phyloP scores from a whole-genome alignment of 2,329 filamentous ascomycete genomes.

The Fusarium sp. region DNA sequence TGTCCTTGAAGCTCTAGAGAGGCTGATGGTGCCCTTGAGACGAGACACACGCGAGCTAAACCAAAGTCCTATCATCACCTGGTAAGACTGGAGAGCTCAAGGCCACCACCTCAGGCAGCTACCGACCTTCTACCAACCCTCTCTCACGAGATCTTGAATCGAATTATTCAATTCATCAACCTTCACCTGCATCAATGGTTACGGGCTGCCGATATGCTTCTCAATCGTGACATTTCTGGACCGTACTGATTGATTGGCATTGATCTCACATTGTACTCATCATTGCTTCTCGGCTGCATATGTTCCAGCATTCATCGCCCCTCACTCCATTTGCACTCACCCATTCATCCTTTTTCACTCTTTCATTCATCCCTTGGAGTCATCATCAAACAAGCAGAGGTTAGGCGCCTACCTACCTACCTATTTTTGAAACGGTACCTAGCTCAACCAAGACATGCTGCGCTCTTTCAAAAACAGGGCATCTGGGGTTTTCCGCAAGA shows the following conservation, averaged over 20 bases:
- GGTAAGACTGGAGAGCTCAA: not conserved
- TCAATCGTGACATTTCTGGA: not conserved
- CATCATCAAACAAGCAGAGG: not conserved
- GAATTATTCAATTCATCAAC: not conserved
- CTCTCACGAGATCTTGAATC: not conserved
- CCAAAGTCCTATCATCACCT: not conserved
- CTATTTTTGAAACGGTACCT: not conserved
- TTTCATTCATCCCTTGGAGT: not conserved
- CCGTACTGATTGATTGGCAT: not conserved
- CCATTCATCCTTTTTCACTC: not conserved
- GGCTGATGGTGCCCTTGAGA: not conserved
- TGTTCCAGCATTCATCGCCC: not conserved
- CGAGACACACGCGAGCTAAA: not conserved
- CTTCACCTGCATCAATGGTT: not conserved
- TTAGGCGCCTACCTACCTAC: not conserved
- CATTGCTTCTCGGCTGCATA: not conserved
- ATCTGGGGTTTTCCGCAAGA: constrained; percentile 38
- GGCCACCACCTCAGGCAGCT: not conserved
- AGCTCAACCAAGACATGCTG: constrained; percentile 37
- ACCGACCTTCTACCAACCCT: not conserved
- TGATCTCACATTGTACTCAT: not conserved
- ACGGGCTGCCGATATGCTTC: not conserved
- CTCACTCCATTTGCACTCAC: not conserved
- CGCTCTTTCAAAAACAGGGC: constrained; percentile 39
- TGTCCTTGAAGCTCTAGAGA: not conserved